These are phyloP conservation scores for Talaromyces verruculosus DNA, from an alignment of 2,329 filamentous ascomycete genomes.

Conservation along the genomic window DNA sequence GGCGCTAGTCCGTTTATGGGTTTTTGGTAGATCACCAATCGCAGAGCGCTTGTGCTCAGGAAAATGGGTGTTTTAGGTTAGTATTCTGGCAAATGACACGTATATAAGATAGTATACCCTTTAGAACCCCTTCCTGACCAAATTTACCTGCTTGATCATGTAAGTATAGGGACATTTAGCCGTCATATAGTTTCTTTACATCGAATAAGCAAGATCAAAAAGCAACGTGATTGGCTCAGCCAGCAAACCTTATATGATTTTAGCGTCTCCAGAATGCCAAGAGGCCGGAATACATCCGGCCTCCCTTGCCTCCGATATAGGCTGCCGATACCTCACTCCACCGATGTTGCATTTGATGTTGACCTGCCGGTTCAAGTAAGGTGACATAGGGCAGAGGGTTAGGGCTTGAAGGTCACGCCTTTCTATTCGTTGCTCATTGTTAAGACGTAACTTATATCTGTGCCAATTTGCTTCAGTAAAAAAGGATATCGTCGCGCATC, in stretches of 20 bases:
- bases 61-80: not conserved
- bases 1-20: conserved; percentile 17
- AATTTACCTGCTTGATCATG: too few relatives aligned
- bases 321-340: conserved; percentile 25
- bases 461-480: too few relatives aligned
- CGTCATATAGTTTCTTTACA: not conserved
- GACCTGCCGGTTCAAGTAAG: not conserved
- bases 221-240: conserved; percentile 3
- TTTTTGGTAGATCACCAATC: not conserved
- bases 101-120: not conserved
- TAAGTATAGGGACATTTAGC: too few relatives aligned
- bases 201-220: conserved; percentile 11
- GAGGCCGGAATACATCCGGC: conserved; percentile 47
- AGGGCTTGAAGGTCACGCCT: not conserved
- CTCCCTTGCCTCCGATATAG: conserved; percentile 45
- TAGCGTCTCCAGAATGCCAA: conserved; percentile 26
- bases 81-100: not conserved
- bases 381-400: conserved; percentile 4
- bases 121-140: not conserved
- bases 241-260: not conserved
- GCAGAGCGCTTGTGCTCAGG: not conserved
- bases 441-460: too few relatives aligned
- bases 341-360: conserved; percentile 1
- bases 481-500: too few relatives aligned
- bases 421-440: not conserved